phyloP scores from a whole-genome alignment of 148 eudicot species.

The Agrostemma githago region DNA sequence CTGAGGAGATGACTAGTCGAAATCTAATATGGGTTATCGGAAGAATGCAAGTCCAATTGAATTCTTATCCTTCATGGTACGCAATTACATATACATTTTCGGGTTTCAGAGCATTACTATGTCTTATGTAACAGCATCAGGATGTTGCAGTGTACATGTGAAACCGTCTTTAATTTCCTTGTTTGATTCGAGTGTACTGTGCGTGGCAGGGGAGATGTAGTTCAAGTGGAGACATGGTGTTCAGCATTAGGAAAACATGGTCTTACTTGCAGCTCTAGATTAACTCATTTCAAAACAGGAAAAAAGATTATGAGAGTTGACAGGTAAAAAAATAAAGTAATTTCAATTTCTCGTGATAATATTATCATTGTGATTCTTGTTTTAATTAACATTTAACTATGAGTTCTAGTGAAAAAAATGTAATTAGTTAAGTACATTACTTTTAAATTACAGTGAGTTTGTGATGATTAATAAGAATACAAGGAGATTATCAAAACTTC shows the following conservation, averaged over 20 bases:
- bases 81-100: neutral
- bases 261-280: slow-evolving; percentile 53
- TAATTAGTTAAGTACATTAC: neutral
- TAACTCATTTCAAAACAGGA: slow-evolving; percentile 42
- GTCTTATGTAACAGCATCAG: no score
- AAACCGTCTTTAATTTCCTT: no score
- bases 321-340: slow-evolving; percentile 30
- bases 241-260: slow-evolving; percentile 60
- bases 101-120: neutral
- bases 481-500: slow-evolving; percentile 61
- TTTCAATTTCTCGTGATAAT: no score
- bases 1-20: slow-evolving; percentile 69
- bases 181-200: no score
- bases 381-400: no score
- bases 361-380: no score
- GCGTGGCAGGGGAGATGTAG: slow-evolving; percentile 53
- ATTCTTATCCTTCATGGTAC: slow-evolving; percentile 84
- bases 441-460: slow-evolving; percentile 41
- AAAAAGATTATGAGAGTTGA: slow-evolving; percentile 48
- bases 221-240: slow-evolving; percentile 70
- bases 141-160: no score
- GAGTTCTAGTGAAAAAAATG: no score
- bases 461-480: slow-evolving; percentile 72
- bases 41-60: slow-evolving; percentile 63
- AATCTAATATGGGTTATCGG: slow-evolving; percentile 84